Evolutionary conservation across 75 land plant species (phyloP).

Genomic region (Pinus albicaulis): DNA sequence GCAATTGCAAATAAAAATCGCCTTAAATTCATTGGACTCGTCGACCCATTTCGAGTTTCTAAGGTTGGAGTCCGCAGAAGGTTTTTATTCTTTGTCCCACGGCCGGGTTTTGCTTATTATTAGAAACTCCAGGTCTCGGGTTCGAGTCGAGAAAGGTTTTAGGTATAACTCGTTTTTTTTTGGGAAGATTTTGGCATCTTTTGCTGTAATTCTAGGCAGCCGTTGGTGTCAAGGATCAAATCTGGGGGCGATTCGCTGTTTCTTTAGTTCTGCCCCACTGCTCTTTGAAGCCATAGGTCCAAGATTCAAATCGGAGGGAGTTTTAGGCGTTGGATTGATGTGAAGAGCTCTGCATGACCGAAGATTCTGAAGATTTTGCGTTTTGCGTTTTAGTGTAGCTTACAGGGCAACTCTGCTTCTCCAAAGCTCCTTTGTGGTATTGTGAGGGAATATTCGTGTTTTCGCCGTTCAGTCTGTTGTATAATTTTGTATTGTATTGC

Average conservation of each 20-base stretch:
- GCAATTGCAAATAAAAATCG: not conserved
- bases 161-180: not conserved
- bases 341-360: too few species aligned
- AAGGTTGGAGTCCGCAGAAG: not conserved
- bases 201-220: not conserved
- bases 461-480: not conserved
- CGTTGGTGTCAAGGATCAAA: not conserved
- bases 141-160: not conserved
- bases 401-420: not conserved
- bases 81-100: not conserved
- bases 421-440: not conserved
- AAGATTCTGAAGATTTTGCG: not conserved
- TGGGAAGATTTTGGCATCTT: not conserved
- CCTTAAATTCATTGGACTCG: not conserved
- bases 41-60: not conserved
- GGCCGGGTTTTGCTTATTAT: constrained; percentile 5
- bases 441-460: not conserved
- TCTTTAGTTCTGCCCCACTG: not conserved
- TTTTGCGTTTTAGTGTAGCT: not conserved
- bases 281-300: not conserved
- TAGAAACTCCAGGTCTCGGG: constrained; percentile 9
- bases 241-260: not conserved
- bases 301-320: not conserved
- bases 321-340: not conserved
- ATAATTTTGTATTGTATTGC: not conserved